Conservation (phyloP, 768 basidiomycete species). For the Boletus tylopilopsis region DNA sequence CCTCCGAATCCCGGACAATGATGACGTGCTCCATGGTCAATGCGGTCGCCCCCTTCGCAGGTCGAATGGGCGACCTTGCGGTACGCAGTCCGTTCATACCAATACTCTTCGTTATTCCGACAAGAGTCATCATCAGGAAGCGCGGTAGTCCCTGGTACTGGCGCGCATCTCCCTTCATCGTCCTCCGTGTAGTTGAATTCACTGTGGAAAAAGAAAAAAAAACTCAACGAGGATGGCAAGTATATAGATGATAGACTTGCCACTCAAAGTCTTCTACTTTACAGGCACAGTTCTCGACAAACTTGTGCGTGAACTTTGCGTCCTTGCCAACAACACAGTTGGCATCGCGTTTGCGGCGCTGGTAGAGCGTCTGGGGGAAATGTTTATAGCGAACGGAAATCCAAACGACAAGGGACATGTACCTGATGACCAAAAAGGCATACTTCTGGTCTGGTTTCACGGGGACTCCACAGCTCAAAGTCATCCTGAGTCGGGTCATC, state of each 20-base stretch:
- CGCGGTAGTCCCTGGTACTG: constrained; percentile 65
- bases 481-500: constrained; percentile 83
- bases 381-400: neutral
- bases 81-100: constrained; percentile 93
- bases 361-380: constrained; percentile 71
- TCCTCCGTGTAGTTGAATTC: constrained; percentile 90
- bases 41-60: constrained; percentile 78
- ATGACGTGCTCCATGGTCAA: constrained; percentile 72
- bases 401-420: constrained; percentile 5
- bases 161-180: constrained; percentile 66
- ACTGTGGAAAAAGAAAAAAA: no score
- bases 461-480: constrained; percentile 97
- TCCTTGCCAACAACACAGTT: constrained; percentile 83
- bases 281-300: constrained; percentile 75
- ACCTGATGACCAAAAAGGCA: constrained; percentile 95
- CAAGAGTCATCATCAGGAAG: constrained; percentile 63
- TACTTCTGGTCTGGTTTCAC: constrained; percentile 77
- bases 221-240: no score
- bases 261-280: constrained; percentile 85
- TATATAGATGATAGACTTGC: constrained; percentile 40
- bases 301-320: constrained; percentile 45
- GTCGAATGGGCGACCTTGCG: constrained; percentile 87
- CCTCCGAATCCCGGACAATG: constrained; percentile 77
- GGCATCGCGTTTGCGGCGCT: constrained; percentile 74
- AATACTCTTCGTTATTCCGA: constrained; percentile 61